Evolutionary conservation across 129 eudicot species (phyloP).

Genomic region (Arctium minus): DNA sequence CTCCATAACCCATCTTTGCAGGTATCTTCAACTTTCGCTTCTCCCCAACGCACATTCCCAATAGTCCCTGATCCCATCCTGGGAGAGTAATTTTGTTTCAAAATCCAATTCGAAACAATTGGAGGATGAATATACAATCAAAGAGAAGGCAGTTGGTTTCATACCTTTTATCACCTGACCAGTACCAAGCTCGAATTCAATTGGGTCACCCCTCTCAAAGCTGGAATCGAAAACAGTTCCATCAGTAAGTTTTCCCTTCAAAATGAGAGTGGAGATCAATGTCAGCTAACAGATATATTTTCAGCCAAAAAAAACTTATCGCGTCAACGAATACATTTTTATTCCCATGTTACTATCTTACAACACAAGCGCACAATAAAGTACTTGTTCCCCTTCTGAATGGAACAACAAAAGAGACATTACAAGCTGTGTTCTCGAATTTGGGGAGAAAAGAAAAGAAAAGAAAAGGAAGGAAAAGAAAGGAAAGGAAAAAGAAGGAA

Average conservation of each 20-base stretch:
- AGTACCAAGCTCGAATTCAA: conserved; percentile 86
- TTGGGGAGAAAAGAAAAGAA: background rate
- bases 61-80: conserved; percentile 99
- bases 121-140: background rate
- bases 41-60: conserved; percentile 99
- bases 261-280: conserved; percentile 9
- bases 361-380: background rate
- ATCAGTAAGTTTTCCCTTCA: conserved; percentile 96
- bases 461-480: no score
- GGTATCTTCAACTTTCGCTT: conserved; percentile 97
- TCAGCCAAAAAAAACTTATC: background rate
- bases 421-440: background rate
- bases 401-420: background rate
- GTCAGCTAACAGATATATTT: background rate
- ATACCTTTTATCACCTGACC: conserved; percentile 98
- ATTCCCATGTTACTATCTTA: background rate
- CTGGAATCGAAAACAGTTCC: conserved; percentile 99
- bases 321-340: background rate
- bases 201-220: conserved; percentile 97
- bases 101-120: background rate
- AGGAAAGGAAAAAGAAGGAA: no score
- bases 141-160: background rate
- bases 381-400: background rate
- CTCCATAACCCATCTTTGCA: conserved; percentile 93
- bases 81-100: conserved; percentile 21